Evolutionary conservation across 2,329 filamentous ascomycete species (phyloP), one percentile per base, ranked within the genome.

Genomic region (Aspergillus hortae): DNA sequence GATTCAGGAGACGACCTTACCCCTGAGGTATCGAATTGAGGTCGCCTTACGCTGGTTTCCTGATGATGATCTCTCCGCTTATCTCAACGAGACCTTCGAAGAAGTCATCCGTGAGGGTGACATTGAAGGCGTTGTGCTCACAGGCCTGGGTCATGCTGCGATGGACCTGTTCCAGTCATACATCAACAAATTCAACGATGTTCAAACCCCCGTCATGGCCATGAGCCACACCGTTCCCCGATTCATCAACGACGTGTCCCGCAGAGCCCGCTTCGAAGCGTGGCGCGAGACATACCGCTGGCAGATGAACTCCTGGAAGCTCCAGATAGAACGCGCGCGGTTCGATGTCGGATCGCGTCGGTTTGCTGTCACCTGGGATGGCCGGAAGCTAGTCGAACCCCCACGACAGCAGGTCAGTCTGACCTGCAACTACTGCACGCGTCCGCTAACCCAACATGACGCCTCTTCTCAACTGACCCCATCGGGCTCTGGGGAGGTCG

Each of bases 281-380:
- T 86, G 83, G 83, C 80, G 80, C 56, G 79, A 84, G 54, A 79
- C 77, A 4, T 87, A 86, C 63, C 78, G 83, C 52, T 71, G 74
- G 55, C 77, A 80, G 50, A 81, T 86, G 70, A 83, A 85, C 60
- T 75, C 75, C 7, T 86, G 82, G 82, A 80, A 80, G 49, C 74
- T 83, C 7, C 83, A 84, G 59, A 72, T 82, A 23, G 75, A 83
- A 54, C 79, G 83, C 30, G 80, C 81, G 2, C 75, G 76, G 32
- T 86, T 85, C 66, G 79, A 81, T 52, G 80, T 83, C 46, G 77
- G 80, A 53, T 81, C 82, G 59, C 79, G 79, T 50, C 75, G 75
- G 32, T 74, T 78, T 38, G 76, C 80, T 44, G 72, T 76, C 14
- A 75, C 77, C 4, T 74, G 74, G 55, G 76, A 80, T 35, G 79